phyloP scores from a whole-genome alignment of 192 early-diverging fungal species.

The Lobosporangium transversale region DNA sequence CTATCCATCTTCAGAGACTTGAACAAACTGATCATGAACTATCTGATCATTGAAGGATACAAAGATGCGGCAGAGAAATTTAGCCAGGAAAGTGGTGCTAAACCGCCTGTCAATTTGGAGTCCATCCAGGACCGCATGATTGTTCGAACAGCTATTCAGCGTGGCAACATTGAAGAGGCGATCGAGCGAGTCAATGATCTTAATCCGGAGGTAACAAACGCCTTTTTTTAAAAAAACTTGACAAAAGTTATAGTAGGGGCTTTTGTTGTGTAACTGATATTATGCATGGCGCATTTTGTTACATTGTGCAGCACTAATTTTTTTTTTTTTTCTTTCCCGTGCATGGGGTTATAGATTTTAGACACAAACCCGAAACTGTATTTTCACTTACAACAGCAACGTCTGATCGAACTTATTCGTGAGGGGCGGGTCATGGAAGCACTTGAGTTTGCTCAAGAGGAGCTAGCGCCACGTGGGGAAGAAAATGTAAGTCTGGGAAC shows the following conservation, averaged over 20 bases:
- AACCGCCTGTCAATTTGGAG: constrained; percentile 81
- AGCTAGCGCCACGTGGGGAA: constrained; percentile 97
- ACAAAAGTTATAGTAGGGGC: too few species aligned
- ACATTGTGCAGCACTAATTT: too few species aligned
- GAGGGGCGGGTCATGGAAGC: constrained; percentile 83
- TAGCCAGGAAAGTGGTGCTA: constrained; percentile 84
- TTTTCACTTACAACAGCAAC: constrained; percentile 98
- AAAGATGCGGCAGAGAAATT: constrained; percentile 99
- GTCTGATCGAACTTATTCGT: constrained; percentile 95
- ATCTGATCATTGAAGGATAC: constrained; percentile 98
- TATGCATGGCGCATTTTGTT: too few species aligned
- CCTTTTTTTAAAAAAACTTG: background rate
- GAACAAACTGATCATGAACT: constrained; percentile 99
- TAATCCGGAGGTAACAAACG: constrained; percentile 86
- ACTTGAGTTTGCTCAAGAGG: constrained; percentile 96
- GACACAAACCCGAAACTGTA: constrained; percentile 94
- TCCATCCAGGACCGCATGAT: constrained; percentile 96
- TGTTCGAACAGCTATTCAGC: constrained; percentile 92
- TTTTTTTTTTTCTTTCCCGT: constrained; percentile 24
- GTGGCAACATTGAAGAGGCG: constrained; percentile 89
- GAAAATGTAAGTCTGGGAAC: constrained; percentile 90
- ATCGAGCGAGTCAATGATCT: constrained; percentile 98
- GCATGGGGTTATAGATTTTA: constrained; percentile 70
- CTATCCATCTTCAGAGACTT: constrained; percentile 74
- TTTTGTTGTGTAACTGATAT: constrained; percentile 14